Conservation (phyloP, 352 stramenopile genomes). For the Achlya hypogyna region DNA sequence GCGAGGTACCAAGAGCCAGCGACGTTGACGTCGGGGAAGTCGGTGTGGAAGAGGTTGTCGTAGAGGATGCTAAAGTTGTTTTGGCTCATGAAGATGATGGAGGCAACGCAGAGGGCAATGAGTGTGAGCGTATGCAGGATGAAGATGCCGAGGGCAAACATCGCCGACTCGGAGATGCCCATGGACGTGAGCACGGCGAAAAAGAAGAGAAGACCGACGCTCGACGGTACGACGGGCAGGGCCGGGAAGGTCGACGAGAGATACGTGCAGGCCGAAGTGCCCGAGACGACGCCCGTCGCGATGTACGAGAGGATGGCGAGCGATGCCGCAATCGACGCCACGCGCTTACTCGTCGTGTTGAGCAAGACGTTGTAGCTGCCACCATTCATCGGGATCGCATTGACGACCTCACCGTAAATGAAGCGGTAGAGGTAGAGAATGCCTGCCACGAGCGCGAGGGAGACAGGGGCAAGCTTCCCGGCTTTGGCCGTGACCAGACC, state of each 20-base stretch:
- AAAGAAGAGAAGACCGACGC: conserved; percentile 82
- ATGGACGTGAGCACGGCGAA: conserved; percentile 87
- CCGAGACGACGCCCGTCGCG: conserved; percentile 87
- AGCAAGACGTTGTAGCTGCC: conserved; percentile 94
- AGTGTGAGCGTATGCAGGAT: conserved; percentile 83
- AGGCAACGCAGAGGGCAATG: conserved; percentile 64
- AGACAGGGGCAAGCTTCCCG: conserved; percentile 85
- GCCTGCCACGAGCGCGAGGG: conserved; percentile 81
- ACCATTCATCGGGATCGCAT: conserved; percentile 91
- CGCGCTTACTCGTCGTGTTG: conserved; percentile 91
- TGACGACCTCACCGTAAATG: conserved; percentile 92
- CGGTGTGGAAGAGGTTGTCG: conserved; percentile 66
- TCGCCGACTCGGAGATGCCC: conserved; percentile 88
- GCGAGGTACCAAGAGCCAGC: conserved; percentile 32
- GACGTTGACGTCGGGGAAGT: conserved; percentile 85
- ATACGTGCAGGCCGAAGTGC: conserved; percentile 82
- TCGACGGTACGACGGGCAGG: conserved; percentile 68
- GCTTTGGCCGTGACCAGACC: conserved; percentile 78
- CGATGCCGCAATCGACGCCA: conserved; percentile 88
- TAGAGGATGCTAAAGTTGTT: conserved; percentile 71
- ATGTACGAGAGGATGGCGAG: conserved; percentile 95
- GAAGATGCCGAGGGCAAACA: conserved; percentile 89
- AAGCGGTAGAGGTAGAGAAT: conserved; percentile 86
- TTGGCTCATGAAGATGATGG: conserved; percentile 66
- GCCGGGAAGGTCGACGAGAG: conserved; percentile 64